These are phyloP conservation scores for Biancaea sappan DNA, from an alignment of 306 rosid genomes.

Conservation along the genomic window DNA sequence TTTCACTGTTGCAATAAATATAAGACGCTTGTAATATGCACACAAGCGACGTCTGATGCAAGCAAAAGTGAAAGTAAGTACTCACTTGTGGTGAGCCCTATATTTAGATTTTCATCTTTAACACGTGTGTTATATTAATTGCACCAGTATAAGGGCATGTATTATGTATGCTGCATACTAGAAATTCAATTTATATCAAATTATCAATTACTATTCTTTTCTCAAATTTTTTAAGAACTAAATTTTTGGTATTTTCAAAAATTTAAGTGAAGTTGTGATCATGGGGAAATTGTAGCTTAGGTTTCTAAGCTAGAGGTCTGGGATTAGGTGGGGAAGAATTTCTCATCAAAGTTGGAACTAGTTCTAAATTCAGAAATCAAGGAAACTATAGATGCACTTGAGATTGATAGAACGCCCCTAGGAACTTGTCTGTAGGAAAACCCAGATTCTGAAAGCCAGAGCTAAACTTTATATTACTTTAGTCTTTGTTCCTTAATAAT, in stretches of 20 bases:
- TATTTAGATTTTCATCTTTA: neutral
- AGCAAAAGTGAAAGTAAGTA: too few species aligned
- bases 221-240: neutral
- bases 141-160: neutral
- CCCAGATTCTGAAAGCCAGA: conserved; percentile 10
- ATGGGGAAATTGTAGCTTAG: neutral
- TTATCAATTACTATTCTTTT: too few species aligned
- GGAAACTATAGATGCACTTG: neutral
- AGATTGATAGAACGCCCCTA: neutral
- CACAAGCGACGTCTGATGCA: too few species aligned
- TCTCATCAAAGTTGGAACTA: neutral
- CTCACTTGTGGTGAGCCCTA: neutral
- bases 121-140: too few species aligned
- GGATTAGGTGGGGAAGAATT: neutral
- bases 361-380: neutral
- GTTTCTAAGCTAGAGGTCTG: neutral
- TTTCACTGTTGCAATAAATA: neutral
- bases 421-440: neutral
- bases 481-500: neutral
- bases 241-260: neutral
- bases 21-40: too few species aligned
- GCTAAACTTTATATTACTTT: neutral
- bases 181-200: too few species aligned
- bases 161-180: too few species aligned
- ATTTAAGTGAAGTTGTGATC: conserved; percentile 10